phyloP scores from a whole-genome alignment of 805 yeast genomes.

The Yarrowia sp. region DNA sequence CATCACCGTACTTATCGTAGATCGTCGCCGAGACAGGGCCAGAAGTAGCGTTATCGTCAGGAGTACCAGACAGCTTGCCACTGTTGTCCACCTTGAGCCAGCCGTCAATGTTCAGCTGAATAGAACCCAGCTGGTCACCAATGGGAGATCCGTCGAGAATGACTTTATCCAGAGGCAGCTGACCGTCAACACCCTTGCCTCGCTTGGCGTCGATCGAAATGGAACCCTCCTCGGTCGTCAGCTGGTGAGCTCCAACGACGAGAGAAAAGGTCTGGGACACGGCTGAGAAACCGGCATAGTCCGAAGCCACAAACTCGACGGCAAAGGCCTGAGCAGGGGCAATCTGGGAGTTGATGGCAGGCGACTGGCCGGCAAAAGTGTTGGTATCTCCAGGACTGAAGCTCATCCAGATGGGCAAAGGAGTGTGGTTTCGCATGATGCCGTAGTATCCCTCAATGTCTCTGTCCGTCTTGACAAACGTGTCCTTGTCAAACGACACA shows the following conservation, averaged over 20 bases:
- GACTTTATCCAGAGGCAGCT: constrained; percentile 69
- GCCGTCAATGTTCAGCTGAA: constrained; percentile 53
- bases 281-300: constrained; percentile 74
- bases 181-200: constrained; percentile 59
- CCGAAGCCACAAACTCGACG: constrained; percentile 79
- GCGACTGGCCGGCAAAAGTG: constrained; percentile 86
- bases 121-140: constrained; percentile 26
- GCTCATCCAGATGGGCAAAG: constrained; percentile 88
- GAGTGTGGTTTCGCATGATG: constrained; percentile 77
- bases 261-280: constrained; percentile 73
- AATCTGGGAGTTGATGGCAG: constrained; percentile 79
- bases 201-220: constrained; percentile 73
- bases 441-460: constrained; percentile 76
- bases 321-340: constrained; percentile 84
- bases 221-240: constrained; percentile 69
- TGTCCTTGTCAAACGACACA: constrained; percentile 65
- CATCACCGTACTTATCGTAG: constrained; percentile 50
- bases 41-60: constrained; percentile 57
- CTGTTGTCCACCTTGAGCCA: constrained; percentile 77
- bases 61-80: constrained; percentile 71
- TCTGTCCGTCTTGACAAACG: constrained; percentile 61
- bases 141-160: constrained; percentile 62
- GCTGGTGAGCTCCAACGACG: constrained; percentile 85
- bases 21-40: constrained; percentile 51
- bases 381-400: constrained; percentile 62